A percentile compares a stretch with the other conserved stretches of the same genome.
These are phyloP conservation scores for Pythium guiyangense DNA, from an alignment of 352 stramenopile genomes.

Conservation along the genomic window DNA sequence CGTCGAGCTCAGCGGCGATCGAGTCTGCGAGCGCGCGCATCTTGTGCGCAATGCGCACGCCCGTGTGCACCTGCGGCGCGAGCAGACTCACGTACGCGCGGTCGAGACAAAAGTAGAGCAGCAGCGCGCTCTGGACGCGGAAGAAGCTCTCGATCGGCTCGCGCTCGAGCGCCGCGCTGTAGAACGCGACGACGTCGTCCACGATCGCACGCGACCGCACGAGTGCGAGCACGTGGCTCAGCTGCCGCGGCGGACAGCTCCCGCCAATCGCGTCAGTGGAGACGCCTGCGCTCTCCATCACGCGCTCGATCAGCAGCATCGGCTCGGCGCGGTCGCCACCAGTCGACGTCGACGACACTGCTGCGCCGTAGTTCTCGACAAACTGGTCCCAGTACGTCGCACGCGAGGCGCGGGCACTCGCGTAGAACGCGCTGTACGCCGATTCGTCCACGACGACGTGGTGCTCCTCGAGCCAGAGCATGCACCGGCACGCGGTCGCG, in stretches of 20 bases:
- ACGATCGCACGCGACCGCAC: constrained; percentile 39
- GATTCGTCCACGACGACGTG: constrained; percentile 35
- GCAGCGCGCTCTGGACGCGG: constrained; percentile 59
- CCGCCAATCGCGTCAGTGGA: constrained; percentile 25
- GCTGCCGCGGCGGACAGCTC: constrained; percentile 37
- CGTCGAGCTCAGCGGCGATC: constrained; percentile 61
- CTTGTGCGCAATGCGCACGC: constrained; percentile 48
- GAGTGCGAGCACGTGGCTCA: constrained; percentile 52
- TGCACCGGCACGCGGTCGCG: constrained; percentile 47
- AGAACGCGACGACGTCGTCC: constrained; percentile 54
- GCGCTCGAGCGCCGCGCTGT: constrained; percentile 55
- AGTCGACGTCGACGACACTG: constrained; percentile 44
- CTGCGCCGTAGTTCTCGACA: constrained; percentile 56
- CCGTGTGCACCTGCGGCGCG: constrained; percentile 42
- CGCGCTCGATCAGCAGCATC: constrained; percentile 67
- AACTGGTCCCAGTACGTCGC: constrained; percentile 60
- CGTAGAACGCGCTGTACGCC: constrained; percentile 67
- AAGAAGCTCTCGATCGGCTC: constrained; percentile 78
- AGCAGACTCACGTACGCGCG: constrained; percentile 55
- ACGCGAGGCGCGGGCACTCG: constrained; percentile 42
- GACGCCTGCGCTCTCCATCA: constrained; percentile 64
- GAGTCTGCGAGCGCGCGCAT: constrained; percentile 64
- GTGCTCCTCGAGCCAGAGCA: constrained; percentile 66
- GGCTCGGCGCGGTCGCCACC: constrained; percentile 29
- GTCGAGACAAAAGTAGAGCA: constrained; percentile 82